A percentile compares a stretch with the other conserved stretches of the same genome.
Evolutionary conservation across 805 yeast species (phyloP).

Genomic region (Limtongozyma cylindracea): DNA sequence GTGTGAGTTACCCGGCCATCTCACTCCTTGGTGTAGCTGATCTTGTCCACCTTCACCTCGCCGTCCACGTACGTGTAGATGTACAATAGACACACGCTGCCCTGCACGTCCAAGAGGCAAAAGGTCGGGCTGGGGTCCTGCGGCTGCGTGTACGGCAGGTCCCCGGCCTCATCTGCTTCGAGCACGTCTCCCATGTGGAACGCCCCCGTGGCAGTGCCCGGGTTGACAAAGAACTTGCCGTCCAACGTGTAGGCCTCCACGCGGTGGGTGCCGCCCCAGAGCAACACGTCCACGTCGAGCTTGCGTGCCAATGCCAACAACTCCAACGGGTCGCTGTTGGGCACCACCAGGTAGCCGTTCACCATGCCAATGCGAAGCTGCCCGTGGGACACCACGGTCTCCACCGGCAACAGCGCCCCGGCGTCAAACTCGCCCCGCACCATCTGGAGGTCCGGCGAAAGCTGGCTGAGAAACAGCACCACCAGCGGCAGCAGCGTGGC

Average conservation of each 20-base stretch:
- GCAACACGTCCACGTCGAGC: slow-evolving; percentile 70
- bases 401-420: slow-evolving; percentile 25
- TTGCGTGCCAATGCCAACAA: slow-evolving; percentile 65
- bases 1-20: no score
- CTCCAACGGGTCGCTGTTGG: slow-evolving; percentile 70
- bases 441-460: slow-evolving; percentile 48
- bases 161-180: slow-evolving; percentile 14
- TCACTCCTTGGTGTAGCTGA: no score
- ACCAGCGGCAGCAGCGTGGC: slow-evolving; percentile 44
- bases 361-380: slow-evolving; percentile 61
- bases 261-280: slow-evolving; percentile 85
- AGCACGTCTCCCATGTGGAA: slow-evolving; percentile 28
- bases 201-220: slow-evolving; percentile 92
- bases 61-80: slow-evolving; percentile 62
- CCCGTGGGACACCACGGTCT: slow-evolving; percentile 41
- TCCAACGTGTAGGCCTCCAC: slow-evolving; percentile 87
- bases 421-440: slow-evolving; percentile 73
- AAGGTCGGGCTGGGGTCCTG: slow-evolving; percentile 43
- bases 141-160: slow-evolving; percentile 3
- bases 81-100: slow-evolving; percentile 50
- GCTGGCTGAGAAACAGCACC: slow-evolving; percentile 29
- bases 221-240: slow-evolving; percentile 84
- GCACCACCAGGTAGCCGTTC: slow-evolving; percentile 65
- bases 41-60: slow-evolving; percentile 81
- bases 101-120: slow-evolving; percentile 72